phyloP scores from a whole-genome alignment of 305 asterid species.

The Solanum aculeatissimum region DNA sequence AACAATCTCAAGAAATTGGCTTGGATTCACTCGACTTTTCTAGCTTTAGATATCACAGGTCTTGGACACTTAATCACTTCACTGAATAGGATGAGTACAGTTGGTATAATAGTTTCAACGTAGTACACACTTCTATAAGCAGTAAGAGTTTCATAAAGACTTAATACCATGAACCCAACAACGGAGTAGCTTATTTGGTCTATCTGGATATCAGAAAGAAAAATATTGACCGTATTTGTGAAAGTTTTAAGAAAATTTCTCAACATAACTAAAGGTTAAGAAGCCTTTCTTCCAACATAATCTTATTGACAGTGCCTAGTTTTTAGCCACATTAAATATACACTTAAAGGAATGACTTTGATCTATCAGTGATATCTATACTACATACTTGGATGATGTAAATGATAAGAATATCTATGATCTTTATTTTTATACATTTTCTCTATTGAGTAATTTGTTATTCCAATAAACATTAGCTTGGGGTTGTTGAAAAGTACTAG shows the following conservation, averaged over 20 bases:
- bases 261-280: not conserved
- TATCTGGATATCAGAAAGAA: too few relatives aligned
- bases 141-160: too few relatives aligned
- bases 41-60: constrained; percentile 39
- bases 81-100: too few relatives aligned
- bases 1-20: constrained; percentile 1
- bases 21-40: constrained; percentile 56
- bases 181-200: too few relatives aligned
- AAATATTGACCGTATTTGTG: too few relatives aligned
- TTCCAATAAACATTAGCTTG: constrained; percentile 38
- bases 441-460: constrained; percentile 26
- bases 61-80: too few relatives aligned
- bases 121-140: too few relatives aligned
- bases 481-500: constrained; percentile 28
- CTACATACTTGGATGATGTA: not conserved
- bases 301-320: not conserved
- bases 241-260: too few relatives aligned
- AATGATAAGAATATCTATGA: not conserved
- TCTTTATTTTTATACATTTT: constrained; percentile 10
- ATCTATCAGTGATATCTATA: not conserved
- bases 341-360: constrained; percentile 3
- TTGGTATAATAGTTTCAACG: too few relatives aligned
- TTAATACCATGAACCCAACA: too few relatives aligned
- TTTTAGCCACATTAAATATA: constrained; percentile 8
- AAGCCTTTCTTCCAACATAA: not conserved